Evolutionary conservation across 345 rosid species (phyloP).

Genomic region (Moricandia moricandioides): DNA sequence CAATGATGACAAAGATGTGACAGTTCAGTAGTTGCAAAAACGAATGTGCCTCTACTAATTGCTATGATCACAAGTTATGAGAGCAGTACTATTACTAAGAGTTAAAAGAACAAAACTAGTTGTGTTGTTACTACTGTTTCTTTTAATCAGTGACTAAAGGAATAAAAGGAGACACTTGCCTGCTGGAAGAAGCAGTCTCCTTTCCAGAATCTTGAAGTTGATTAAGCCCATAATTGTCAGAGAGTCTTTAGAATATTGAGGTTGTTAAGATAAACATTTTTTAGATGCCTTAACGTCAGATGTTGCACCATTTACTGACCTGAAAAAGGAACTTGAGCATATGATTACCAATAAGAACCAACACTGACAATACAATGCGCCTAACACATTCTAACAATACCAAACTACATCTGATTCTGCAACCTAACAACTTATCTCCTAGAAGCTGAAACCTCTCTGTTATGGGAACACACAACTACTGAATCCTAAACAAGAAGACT

Average conservation of each 20-base stretch:
- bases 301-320: background rate
- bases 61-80: background rate
- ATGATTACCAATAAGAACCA: no score
- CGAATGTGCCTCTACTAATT: background rate
- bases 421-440: constrained; percentile 6
- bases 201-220: constrained; percentile 3
- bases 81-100: background rate
- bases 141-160: background rate
- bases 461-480: constrained; percentile 2
- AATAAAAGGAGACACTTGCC: constrained; percentile 17
- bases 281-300: constrained; percentile 2
- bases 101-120: background rate
- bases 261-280: background rate
- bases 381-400: no score
- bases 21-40: background rate
- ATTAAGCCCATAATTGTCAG: background rate
- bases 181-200: constrained; percentile 8
- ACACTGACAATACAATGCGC: no score
- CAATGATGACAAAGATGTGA: background rate
- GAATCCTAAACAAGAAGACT: constrained; percentile 30
- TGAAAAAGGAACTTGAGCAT: no score
- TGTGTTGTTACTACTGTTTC: background rate
- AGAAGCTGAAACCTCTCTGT: background rate
- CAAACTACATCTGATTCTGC: constrained; percentile 6
- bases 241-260: background rate